Base-by-base conservation (phyloP, 139 green algal species). In the Ettlia oleoabundans region DNA sequence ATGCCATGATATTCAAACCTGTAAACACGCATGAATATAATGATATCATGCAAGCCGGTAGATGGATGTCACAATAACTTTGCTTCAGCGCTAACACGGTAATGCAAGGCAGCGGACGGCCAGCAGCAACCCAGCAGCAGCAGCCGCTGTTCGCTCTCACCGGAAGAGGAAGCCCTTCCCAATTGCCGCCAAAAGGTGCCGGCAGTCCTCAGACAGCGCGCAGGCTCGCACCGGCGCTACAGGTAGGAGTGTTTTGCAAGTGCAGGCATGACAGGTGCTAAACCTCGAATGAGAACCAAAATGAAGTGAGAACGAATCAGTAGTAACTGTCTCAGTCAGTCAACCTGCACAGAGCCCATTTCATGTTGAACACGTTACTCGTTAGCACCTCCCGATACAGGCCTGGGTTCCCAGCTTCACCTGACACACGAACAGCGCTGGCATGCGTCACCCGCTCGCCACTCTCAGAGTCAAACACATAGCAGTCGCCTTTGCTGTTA, bases 111-210 rank as follows among this genome's bases (percentile, higher is more conserved):
- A 68, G 28, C 26, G 8, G 3, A 24, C 62, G 35, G 62, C 13
- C 3, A 38, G 30, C n/a, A 41, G 2, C 69, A 58, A 30, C 10
- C 43, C 30, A 8, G 0, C 24, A 19, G 33, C 19, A 24, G 24
- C 30, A 3, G 4, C 33, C 35, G 19, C 66, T 19, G 18, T 1
- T 15, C 32, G n/a, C n/a, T 33, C 66, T 7, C 53, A 69, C 73
- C 91, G 67, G 82, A 95, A 95, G 18, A 95, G 53, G 69, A 92
- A 95, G 65, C 91, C 91, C 65, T 91, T 92, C 41, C 91, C 91
- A 18, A 87, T 24, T 32, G 83, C 87, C 4, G 84, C 82, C 82
- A 93, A 37, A 51, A 95, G 72, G 76, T 95, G 91, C 2, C 88
- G 79, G 78, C 90, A 92, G 72, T 95, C 86, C 5, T 80, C 43